phyloP scores from a whole-genome alignment of 2,329 filamentous ascomycete genomes.

The Neofusicoccum cordaticola region DNA sequence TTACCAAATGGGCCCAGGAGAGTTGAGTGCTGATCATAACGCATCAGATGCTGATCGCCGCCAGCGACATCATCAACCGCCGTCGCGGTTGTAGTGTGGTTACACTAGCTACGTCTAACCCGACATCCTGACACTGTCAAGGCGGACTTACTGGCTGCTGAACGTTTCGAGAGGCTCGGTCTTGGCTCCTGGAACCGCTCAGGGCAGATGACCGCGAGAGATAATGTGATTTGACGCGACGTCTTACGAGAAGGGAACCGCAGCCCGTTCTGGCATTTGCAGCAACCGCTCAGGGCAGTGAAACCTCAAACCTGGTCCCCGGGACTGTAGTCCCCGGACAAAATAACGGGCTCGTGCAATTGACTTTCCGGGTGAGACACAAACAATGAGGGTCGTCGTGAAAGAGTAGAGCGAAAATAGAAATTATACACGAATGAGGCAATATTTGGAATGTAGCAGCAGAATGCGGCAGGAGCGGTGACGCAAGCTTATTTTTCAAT shows the following conservation, averaged over 20 bases:
- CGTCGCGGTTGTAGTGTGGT: background rate
- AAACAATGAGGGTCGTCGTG: background rate
- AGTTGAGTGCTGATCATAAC: background rate
- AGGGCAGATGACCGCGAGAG: background rate
- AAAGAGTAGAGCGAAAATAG: background rate
- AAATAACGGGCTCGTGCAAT: background rate
- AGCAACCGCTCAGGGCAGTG: constrained; percentile 5
- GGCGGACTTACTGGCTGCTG: background rate
- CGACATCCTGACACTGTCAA: background rate
- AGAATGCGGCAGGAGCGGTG: background rate
- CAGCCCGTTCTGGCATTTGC: constrained; percentile 6
- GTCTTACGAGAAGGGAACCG: background rate
- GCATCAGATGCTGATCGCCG: constrained; percentile 1
- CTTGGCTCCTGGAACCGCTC: background rate
- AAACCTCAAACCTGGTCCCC: background rate
- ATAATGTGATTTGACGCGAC: background rate
- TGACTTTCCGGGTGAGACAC: constrained; percentile 2
- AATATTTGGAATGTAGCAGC: constrained; percentile 1
- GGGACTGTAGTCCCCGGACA: background rate
- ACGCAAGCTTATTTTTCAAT: constrained; percentile 7
- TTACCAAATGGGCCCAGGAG: background rate
- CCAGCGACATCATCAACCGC: background rate
- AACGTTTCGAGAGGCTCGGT: background rate
- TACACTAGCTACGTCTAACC: background rate
- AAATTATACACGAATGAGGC: background rate